Percentiles rank a stretch among this genome's conserved stretches.
Evolutionary conservation across 805 yeast genomes (phyloP).

Genomic region (Sugiyamaella valdiviana): DNA sequence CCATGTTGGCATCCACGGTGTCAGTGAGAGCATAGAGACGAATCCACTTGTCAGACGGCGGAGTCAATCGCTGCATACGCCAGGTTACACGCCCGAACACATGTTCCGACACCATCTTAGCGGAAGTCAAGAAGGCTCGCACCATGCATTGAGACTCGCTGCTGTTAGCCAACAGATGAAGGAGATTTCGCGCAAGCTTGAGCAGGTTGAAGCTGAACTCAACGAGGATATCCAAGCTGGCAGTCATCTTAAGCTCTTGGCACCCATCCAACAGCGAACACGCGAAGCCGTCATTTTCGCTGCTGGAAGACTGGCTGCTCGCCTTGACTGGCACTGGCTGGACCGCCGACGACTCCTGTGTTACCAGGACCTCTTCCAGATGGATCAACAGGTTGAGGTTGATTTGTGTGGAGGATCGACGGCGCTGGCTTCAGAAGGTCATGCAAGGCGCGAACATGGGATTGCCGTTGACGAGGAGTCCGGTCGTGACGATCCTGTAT

Average conservation of each 20-base stretch:
- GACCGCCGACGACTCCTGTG: slow-evolving; percentile 44
- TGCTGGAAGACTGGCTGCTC: slow-evolving; percentile 43
- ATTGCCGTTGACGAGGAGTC: not conserved
- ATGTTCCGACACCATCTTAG: not conserved
- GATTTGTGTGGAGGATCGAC: slow-evolving; percentile 11
- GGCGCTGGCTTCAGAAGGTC: not conserved
- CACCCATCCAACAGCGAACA: slow-evolving; percentile 53
- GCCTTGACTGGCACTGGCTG: slow-evolving; percentile 52
- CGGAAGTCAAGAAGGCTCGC: not conserved
- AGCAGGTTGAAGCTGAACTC: slow-evolving; percentile 31
- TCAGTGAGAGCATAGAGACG: slow-evolving; percentile 1
- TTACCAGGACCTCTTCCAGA: slow-evolving; percentile 35
- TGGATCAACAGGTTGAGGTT: slow-evolving; percentile 24
- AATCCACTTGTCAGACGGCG: not conserved
- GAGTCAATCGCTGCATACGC: not conserved
- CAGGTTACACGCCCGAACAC: not conserved
- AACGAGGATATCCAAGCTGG: slow-evolving; percentile 34
- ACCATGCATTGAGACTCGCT: slow-evolving; percentile 24
- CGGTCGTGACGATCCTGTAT: not conserved
- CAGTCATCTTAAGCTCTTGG: slow-evolving; percentile 39
- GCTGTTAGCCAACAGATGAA: slow-evolving; percentile 30
- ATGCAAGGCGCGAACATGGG: not conserved
- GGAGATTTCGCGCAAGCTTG: slow-evolving; percentile 33
- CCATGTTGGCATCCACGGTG: slow-evolving; percentile 25
- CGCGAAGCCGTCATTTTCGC: slow-evolving; percentile 43